phyloP scores from a whole-genome alignment of 305 asterid genomes.

The Fraxinus dipetala region DNA sequence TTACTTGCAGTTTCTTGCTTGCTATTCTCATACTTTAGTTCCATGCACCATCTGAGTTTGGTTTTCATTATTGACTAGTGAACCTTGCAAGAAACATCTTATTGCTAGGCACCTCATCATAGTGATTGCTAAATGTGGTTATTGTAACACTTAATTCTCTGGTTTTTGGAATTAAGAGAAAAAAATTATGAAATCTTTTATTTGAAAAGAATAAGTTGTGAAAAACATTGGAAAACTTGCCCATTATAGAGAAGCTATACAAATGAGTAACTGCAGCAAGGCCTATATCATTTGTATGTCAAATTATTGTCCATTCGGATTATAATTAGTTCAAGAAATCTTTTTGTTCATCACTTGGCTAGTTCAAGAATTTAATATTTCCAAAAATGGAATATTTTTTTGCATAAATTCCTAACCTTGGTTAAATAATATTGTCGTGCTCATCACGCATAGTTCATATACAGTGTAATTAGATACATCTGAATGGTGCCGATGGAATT shows the following conservation, averaged over 20 bases:
- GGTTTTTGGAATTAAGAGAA: neutral
- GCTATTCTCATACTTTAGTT: neutral
- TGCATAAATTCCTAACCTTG: neutral
- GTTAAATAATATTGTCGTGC: neutral
- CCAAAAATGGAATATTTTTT: neutral
- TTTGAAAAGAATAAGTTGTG: neutral
- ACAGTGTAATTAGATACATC: neutral
- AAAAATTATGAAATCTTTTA: neutral
- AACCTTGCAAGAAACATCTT: conserved; percentile 8
- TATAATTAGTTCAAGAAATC: neutral
- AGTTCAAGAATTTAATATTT: neutral
- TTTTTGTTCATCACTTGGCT: neutral
- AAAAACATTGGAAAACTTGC: neutral
- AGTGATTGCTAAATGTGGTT: neutral
- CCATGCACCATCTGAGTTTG: neutral
- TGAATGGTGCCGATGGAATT: neutral
- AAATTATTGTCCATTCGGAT: neutral
- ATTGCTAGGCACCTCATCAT: neutral
- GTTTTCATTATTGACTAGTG: conserved; percentile 2
- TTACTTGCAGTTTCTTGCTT: conserved; percentile 1
- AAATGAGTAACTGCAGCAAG: neutral
- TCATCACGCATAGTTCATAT: neutral
- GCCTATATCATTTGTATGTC: neutral
- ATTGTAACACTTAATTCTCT: neutral
- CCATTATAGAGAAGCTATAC: neutral